Evolutionary conservation across 257 asterid species (phyloP).

Genomic region (Solanum lignicaule): DNA sequence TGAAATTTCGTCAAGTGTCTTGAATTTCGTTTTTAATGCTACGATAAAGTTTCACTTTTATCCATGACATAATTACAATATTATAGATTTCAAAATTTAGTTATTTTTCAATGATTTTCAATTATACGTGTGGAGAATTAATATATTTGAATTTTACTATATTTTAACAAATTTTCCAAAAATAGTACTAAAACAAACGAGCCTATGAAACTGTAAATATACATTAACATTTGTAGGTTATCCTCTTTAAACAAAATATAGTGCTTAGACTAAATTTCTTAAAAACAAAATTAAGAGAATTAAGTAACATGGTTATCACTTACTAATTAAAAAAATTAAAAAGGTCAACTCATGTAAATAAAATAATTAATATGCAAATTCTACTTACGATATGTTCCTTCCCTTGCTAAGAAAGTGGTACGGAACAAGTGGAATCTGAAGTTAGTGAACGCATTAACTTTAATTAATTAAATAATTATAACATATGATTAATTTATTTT

Average conservation of each 20-base stretch:
- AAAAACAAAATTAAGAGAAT: not conserved
- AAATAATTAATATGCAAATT: not conserved
- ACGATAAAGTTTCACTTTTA: too few species aligned
- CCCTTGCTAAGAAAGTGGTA: not conserved
- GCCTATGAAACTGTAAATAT: not conserved
- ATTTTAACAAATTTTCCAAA: too few species aligned
- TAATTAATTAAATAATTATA: not conserved
- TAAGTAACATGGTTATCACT: not conserved
- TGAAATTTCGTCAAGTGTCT: not conserved
- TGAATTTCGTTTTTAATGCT: not conserved
- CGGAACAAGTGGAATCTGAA: constrained; percentile 3
- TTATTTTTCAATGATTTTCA: not conserved
- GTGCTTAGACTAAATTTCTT: not conserved
- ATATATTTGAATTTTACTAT: not conserved
- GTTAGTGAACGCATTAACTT: not conserved
- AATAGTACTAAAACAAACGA: not conserved
- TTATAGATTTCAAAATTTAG: not conserved
- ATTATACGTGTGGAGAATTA: not conserved
- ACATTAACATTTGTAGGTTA: not conserved
- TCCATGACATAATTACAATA: not conserved
- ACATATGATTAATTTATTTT: not conserved
- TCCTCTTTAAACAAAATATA: not conserved
- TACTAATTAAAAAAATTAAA: not conserved
- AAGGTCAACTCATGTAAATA: not conserved
- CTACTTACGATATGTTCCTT: not conserved